phyloP scores from a whole-genome alignment of 1,139 yeast genomes.

The Taphrina populina region DNA sequence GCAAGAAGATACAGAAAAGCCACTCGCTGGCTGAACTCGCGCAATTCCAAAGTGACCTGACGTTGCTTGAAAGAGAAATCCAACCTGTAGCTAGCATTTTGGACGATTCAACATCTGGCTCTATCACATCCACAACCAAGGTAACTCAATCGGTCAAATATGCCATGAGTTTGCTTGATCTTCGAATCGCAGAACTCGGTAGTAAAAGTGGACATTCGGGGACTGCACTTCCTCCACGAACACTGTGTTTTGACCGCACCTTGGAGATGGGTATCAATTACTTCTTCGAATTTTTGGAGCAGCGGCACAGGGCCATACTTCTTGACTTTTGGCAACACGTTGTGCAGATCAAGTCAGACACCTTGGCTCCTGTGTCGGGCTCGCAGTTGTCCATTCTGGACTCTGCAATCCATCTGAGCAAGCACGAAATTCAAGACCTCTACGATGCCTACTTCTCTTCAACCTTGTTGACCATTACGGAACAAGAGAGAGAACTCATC shows the following conservation, averaged over 20 bases:
- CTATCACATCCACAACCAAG: constrained; percentile 5
- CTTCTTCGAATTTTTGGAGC: constrained; percentile 10
- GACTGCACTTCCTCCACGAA: background rate
- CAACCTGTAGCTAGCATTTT: background rate
- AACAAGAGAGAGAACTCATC: constrained; percentile 5
- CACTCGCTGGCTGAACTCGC: constrained; percentile 16
- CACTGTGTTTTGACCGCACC: constrained; percentile 6
- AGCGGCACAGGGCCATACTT: background rate
- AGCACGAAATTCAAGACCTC: constrained; percentile 3
- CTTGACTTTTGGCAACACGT: constrained; percentile 25
- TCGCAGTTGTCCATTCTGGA: constrained; percentile 10
- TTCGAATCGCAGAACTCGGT: constrained; percentile 6
- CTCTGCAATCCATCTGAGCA: constrained; percentile 5
- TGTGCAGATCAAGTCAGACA: background rate
- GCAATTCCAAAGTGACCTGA: constrained; percentile 19
- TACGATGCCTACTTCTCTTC: constrained; percentile 7
- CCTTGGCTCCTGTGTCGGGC: background rate
- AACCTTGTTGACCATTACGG: constrained; percentile 12
- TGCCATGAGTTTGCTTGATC: constrained; percentile 12
- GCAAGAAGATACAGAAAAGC: constrained; percentile 20
- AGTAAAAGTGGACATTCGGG: constrained; percentile 8
- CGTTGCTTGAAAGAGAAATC: constrained; percentile 4
- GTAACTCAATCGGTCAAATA: constrained; percentile 10
- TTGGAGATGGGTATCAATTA: background rate
- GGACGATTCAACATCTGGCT: background rate